Conservation (phyloP, 345 rosid genomes). For the Excoecaria cochinchinensis region DNA sequence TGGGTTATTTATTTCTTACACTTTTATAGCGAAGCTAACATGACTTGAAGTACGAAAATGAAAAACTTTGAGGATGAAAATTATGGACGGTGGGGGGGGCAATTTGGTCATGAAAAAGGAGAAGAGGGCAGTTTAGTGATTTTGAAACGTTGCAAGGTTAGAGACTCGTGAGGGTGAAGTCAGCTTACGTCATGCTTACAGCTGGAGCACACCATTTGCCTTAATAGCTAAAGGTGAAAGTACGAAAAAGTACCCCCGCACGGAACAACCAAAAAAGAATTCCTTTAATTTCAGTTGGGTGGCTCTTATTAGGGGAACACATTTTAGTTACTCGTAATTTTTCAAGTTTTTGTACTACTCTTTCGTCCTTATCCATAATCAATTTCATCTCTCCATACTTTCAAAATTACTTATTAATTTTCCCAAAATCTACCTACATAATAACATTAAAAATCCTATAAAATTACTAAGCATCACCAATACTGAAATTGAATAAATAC, state of each 20-base stretch:
- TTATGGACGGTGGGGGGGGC: slow-evolving; percentile 18
- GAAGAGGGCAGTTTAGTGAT: slow-evolving; percentile 2
- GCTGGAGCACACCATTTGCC: slow-evolving; percentile 34
- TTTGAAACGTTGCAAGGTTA: not conserved
- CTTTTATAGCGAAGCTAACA: no score
- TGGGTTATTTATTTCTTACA: no score
- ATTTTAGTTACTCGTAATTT: not conserved
- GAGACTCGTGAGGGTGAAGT: slow-evolving; percentile 39
- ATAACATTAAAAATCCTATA: no score
- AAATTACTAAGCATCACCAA: no score
- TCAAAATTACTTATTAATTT: no score
- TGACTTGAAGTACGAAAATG: no score
- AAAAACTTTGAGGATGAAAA: not conserved
- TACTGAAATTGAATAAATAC: no score
- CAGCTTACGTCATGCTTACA: slow-evolving; percentile 45
- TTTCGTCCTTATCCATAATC: no score
- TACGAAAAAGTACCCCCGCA: slow-evolving; percentile 32
- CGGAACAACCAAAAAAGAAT: not conserved
- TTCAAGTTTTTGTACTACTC: no score
- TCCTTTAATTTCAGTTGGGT: not conserved
- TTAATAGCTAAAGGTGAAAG: slow-evolving; percentile 17
- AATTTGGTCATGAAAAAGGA: slow-evolving; percentile 13
- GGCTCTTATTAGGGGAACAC: slow-evolving; percentile 19
- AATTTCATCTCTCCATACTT: no score
- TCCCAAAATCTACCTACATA: no score